Base-by-base conservation (phyloP, 2,329 filamentous ascomycete genomes). In the Beauveria scarabaeidicola region DNA sequence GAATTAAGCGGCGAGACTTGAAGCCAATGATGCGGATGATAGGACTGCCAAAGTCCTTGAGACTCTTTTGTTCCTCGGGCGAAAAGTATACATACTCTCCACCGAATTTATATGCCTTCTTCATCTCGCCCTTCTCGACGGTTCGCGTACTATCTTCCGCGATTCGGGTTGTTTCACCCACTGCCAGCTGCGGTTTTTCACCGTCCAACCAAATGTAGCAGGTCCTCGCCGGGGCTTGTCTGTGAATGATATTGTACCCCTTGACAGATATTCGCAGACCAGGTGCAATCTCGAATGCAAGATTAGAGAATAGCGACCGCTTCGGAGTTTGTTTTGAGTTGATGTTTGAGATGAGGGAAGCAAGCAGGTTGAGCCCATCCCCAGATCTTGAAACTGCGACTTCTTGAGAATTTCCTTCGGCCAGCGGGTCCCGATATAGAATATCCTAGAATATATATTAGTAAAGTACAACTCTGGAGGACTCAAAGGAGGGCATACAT, bases 91-190 rank as follows among this genome's bases (percentile, higher is more conserved):
- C 84, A 52, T 91, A 91, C 64, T 96, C 90, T 43, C 91, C 92
- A 13, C 93, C 94, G 69, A 97, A 97, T 67, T 94, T 97, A 78
- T 94, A 99, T 0, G 93, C 94, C 72, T 94, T 97, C 61, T 88
- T 88, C 21, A 95, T 83, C 67, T 97, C 91, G 3, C 75, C 76
- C 66, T 92, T 92, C 63, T 95, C 87, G 0, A 97, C 85, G 0
- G 85, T 84, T 41, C 86, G 81, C 2, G 87, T 83, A 19, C 86
- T 91, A 65, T 95, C 90, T 62, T 91, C 89, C 4, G 90, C 87
- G 59, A 92, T 81, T 60, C 86, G 84, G 1, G 85, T 86, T 0
- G 90, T 94, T 66, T 88, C 83, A 1, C 89, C 85, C 13, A 83
- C 78, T 1, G 85, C 92, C 60, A 97, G 87, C 69, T 96, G 88